Conservation (phyloP, 345 rosid genomes). For the Syzygium jambos region DNA sequence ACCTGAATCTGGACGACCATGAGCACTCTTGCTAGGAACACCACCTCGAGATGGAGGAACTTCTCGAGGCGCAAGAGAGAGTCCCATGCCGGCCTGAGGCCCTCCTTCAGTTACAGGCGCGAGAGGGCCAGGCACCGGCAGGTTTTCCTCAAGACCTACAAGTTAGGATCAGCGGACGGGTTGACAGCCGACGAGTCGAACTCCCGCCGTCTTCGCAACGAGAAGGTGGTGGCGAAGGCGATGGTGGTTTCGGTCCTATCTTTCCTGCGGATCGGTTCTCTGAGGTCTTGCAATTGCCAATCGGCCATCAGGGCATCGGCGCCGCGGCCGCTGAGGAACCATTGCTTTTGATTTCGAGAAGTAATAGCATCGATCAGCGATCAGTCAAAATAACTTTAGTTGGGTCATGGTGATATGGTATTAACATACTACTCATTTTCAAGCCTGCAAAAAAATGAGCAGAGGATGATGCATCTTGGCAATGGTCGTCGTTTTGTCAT, state of each 20-base stretch:
- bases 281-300: background rate
- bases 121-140: constrained; percentile 9
- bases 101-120: background rate
- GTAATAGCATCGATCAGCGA: background rate
- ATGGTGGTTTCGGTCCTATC: background rate
- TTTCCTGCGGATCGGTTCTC: background rate
- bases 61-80: background rate
- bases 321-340: background rate
- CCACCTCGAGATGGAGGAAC: background rate
- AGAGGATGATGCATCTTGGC: background rate
- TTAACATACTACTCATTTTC: background rate
- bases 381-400: background rate
- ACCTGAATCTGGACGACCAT: background rate
- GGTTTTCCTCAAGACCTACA: constrained; percentile 10
- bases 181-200: background rate
- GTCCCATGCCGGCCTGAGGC: background rate
- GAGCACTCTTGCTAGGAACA: constrained; percentile 5
- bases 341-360: background rate
- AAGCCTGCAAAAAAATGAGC: background rate
- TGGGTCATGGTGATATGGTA: background rate
- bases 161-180: background rate
- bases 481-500: background rate
- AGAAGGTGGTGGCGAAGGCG: constrained; percentile 3
- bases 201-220: background rate
- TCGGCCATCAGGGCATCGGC: background rate